Percentiles rank a stretch among this genome's conserved stretches.
Conservation (phyloP, 164 flowering plant species). For the Umbilicus rupestris region DNA sequence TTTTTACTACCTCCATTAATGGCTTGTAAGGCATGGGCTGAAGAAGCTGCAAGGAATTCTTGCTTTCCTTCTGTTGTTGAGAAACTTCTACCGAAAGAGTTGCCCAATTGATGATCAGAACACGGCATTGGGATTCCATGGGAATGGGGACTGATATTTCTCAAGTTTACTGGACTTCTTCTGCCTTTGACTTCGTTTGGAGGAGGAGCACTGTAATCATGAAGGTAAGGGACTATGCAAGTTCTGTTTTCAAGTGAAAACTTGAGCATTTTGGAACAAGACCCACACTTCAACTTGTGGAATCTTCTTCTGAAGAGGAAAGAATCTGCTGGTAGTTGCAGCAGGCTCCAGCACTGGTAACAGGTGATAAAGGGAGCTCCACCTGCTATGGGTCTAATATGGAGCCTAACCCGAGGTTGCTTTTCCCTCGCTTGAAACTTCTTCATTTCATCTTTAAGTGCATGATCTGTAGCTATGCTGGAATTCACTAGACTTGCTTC, state of each 20-base stretch:
- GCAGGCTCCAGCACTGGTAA: conserved; percentile 33
- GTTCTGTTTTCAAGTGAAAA: conserved; percentile 34
- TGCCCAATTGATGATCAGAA: conserved; percentile 43
- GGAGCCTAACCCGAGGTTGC: conserved; percentile 25
- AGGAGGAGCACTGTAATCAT: conserved; percentile 21
- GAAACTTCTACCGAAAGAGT: conserved; percentile 26
- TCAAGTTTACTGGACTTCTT: conserved; percentile 7
- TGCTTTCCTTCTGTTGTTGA: conserved; percentile 35
- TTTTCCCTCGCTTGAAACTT: conserved; percentile 27
- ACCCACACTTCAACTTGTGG: conserved; percentile 50
- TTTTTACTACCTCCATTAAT: background rate
- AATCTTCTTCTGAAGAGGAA: conserved; percentile 32
- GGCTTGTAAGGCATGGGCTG: background rate
- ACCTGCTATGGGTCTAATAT: conserved; percentile 55
- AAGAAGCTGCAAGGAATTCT: conserved; percentile 10
- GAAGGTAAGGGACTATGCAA: conserved; percentile 30
- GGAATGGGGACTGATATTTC: conserved; percentile 9
- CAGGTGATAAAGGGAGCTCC: conserved; percentile 73
- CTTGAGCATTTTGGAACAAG: conserved; percentile 48
- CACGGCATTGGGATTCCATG: conserved; percentile 28
- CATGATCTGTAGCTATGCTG: conserved; percentile 8
- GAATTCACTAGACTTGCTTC: conserved; percentile 19
- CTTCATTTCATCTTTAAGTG: background rate
- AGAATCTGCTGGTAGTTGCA: conserved; percentile 74
- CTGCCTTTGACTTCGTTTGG: conserved; percentile 26